Conservation (phyloP, 306 rosid species). For the Abrus precatorius region DNA sequence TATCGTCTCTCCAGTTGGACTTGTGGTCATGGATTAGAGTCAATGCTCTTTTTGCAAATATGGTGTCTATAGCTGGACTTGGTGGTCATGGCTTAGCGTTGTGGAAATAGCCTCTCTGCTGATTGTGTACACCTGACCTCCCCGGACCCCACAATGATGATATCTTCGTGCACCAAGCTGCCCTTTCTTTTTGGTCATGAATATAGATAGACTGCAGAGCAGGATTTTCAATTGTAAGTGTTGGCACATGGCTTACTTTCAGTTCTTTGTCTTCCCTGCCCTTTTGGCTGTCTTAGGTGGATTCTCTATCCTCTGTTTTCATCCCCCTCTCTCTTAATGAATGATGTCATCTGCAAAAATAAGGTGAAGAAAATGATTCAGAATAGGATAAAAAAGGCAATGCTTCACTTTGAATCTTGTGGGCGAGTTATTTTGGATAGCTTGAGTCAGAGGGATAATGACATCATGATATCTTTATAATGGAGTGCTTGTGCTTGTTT, state of each 20-base stretch:
- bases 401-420: not conserved
- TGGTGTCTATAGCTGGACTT: conserved; percentile 7
- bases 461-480: not conserved
- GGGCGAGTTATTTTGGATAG: not conserved
- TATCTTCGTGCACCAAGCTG: not conserved
- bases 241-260: not conserved
- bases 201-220: not conserved
- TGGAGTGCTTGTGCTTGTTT: not conserved
- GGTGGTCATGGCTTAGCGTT: not conserved
- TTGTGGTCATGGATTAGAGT: conserved; percentile 3
- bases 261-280: not conserved
- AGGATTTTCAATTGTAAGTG: not conserved
- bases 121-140: not conserved
- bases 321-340: not conserved
- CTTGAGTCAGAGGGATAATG: not conserved
- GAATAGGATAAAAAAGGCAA: not conserved
- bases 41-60: not conserved
- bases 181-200: not conserved
- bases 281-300: not conserved
- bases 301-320: not conserved
- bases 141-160: not conserved
- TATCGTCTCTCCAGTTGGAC: conserved; percentile 4
- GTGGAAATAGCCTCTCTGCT: not conserved
- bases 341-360: not conserved
- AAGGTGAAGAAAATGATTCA: not conserved